Evolutionary conservation across 1,284 basidiomycete genomes (phyloP).

Genomic region (Cutaneotrichosporon cavernicola): DNA sequence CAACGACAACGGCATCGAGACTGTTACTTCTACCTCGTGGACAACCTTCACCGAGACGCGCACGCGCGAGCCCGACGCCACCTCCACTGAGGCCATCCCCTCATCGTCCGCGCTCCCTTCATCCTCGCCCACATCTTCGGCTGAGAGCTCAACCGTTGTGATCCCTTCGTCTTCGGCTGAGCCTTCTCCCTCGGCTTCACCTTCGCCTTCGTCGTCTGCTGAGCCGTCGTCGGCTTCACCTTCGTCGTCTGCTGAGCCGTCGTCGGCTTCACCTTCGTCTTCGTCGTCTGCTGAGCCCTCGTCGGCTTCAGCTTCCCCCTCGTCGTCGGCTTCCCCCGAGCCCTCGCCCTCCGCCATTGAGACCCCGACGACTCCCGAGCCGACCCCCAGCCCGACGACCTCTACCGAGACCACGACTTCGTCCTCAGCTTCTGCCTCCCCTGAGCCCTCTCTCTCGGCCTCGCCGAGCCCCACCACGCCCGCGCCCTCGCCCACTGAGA

Average conservation of each 20-base stretch:
- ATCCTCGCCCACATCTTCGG: neutral
- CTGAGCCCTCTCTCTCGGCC: neutral
- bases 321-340: neutral
- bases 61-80: constrained; percentile 23
- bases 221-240: constrained; percentile 2
- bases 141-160: constrained; percentile 5
- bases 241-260: constrained; percentile 7
- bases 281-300: constrained; percentile 3
- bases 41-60: constrained; percentile 41
- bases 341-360: neutral
- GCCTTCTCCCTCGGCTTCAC: constrained; percentile 14
- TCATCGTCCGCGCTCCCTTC: constrained; percentile 7
- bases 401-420: neutral
- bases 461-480: constrained; percentile 5
- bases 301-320: constrained; percentile 7
- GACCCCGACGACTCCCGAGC: neutral
- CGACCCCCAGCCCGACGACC: neutral
- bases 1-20: constrained; percentile 43
- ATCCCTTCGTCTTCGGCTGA: constrained; percentile 10
- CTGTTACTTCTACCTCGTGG: constrained; percentile 37
- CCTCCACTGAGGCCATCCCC: constrained; percentile 7
- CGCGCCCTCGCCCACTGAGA: neutral
- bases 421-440: neutral
- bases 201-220: constrained; percentile 8
- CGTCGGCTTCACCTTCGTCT: constrained; percentile 2